These are phyloP conservation scores for Penicillium silybi DNA, from an alignment of 495 filamentous ascomycete genomes.

Conservation along the genomic window DNA sequence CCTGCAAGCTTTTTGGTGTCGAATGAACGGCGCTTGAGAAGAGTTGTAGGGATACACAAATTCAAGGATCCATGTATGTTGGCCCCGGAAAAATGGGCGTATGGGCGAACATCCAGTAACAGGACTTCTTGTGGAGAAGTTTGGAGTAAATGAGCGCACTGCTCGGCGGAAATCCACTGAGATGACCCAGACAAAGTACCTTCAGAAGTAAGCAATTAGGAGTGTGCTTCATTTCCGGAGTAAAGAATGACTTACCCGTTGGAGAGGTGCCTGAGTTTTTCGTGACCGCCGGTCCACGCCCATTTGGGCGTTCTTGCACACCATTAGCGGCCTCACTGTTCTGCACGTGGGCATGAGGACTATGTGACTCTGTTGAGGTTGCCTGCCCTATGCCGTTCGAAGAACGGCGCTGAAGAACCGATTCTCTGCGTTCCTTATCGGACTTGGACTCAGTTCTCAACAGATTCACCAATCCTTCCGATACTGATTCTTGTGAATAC, in stretches of 20 bases:
- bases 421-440: slow-evolving; percentile 20
- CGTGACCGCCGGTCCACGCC: neutral
- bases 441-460: slow-evolving; percentile 31
- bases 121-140: slow-evolving; percentile 54
- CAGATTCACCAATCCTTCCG: slow-evolving; percentile 63
- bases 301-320: slow-evolving; percentile 1
- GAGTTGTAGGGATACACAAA: slow-evolving; percentile 90
- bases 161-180: slow-evolving; percentile 57
- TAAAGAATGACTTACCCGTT: slow-evolving; percentile 5
- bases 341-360: neutral
- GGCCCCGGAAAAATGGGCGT: slow-evolving; percentile 71
- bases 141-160: slow-evolving; percentile 65
- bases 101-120: slow-evolving; percentile 85
- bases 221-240: neutral
- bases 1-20: slow-evolving; percentile 84
- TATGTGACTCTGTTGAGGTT: slow-evolving; percentile 3
- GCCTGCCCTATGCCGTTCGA: slow-evolving; percentile 12
- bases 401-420: slow-evolving; percentile 18
- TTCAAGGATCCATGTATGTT: slow-evolving; percentile 78
- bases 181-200: slow-evolving; percentile 7
- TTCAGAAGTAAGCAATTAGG: neutral
- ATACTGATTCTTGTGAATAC: slow-evolving; percentile 69
- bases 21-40: slow-evolving; percentile 87
- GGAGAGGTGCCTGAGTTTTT: neutral
- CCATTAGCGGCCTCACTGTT: neutral